Base-by-base conservation (phyloP, 2,329 filamentous ascomycete genomes). In the Penicillium sp. region DNA sequence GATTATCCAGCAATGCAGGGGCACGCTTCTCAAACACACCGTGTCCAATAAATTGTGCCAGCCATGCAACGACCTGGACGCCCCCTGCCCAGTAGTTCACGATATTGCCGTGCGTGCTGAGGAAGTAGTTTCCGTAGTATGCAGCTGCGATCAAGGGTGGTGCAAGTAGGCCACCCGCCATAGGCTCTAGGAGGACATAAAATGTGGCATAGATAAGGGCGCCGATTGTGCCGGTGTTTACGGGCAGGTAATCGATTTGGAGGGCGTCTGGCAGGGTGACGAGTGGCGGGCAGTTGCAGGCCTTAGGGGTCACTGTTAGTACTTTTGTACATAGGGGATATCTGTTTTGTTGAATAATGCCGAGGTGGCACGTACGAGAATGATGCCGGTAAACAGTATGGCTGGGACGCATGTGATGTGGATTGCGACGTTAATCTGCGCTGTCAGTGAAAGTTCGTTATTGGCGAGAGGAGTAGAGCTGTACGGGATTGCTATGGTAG, bases 161-260 rank as follows among this genome's bases (percentile, higher is more conserved):
- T 6, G 89, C 86, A 40, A 96, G 78, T 28, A 89, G 77, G 11
- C 85, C 86, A 48, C 94, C 94, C 11, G 94, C 94, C 0, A 97
- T 91, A 1, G 94, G 94, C 71, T 99, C 94, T 68, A 99, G 87
- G 22, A 99, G 83, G 45, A 97, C 82, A 71, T 97, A 99, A 53
- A 97, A 83, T 2, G 82, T 82, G 36, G 88, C 83, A 75, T 94
- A 97, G 28, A 87, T 64, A 10, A 85, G 66, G 40, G 80, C 80
- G 50, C 75, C 77, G 56, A 84, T 77, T 4, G 84, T 86, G 48
- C 82, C 84, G 57, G 81, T 70, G 59, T 87, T 87, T 28, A 82
- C 76, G 37, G 84, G 84, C 28, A 87, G 78, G 68, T 84, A 78
- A 30, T 82, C 78, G 48, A 84, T 72, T 35, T 77, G 77, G 35